Base-by-base conservation (phyloP, 371 early-diverging fungal species). In the Syncephalastrum sp. region DNA sequence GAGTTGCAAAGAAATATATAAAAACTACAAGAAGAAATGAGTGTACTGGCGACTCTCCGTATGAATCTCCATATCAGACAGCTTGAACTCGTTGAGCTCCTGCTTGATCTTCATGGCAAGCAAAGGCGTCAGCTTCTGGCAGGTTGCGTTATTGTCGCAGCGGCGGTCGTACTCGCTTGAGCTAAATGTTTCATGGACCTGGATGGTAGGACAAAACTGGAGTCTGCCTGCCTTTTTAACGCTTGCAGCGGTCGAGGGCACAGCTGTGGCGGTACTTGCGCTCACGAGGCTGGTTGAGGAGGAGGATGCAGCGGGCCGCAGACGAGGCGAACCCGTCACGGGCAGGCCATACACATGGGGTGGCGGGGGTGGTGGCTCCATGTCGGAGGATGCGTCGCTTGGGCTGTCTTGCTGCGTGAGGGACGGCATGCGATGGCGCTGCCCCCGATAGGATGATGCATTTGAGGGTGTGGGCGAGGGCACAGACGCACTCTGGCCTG, bases 51-150 rank as follows among this genome's bases (percentile, higher is more conserved):
- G 84, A 53, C 90, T 89, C 23, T 88, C 86, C 46, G 81, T 77
- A 65, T 91, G 90, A 16, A 91, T 86, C 29, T 74, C 74, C 90
- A 91, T 89, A 56, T 89, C 90, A 44, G 79, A 74, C 38, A 84
- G 59, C 73, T 91, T 91, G 69, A 79, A 91, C 61, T 88, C 83
- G 64, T 91, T 91, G 59, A 91, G 65, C 59, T 91, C 91, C 60
- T 83, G 75, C 58, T 90, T 89, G 70, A 91, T 89, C 63, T 79
- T 77, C 69, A 84, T 79, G n/a, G 89, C 88, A 47, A 87, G 70
- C 16, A 78, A 60, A 3, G 87, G 82, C 3, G 91, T 88, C 4
- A 91, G 66, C 44, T 83, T 77, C 43, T 76, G 75, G 47, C 85
- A 83, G 6, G 86, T 86, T 42, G 83, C 70, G 25, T 82, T 72